A percentile compares a stretch with the other conserved stretches of the same genome.
Evolutionary conservation across 345 rosid species (phyloP).

Genomic region (Rhizophora mangle): DNA sequence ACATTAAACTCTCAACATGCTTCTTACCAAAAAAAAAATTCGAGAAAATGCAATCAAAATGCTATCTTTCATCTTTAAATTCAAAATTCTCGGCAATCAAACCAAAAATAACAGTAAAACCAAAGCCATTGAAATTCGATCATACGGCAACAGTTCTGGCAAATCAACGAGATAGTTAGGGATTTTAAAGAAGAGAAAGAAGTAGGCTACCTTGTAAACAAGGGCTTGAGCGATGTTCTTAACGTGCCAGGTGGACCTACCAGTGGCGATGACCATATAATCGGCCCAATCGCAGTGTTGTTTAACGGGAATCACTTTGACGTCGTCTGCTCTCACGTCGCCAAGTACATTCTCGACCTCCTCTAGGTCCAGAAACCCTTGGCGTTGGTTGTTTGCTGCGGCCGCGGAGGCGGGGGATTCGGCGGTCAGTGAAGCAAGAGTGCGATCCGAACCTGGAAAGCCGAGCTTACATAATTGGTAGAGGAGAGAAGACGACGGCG

Average conservation of each 20-base stretch:
- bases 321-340: slow-evolving; percentile 79
- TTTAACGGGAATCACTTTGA: slow-evolving; percentile 56
- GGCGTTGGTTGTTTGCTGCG: background rate
- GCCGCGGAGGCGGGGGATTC: slow-evolving; percentile 1
- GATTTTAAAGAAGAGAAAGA: background rate
- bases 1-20: no score
- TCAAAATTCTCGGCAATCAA: no score
- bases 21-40: no score
- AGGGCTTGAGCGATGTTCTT: slow-evolving; percentile 86
- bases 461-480: slow-evolving; percentile 33
- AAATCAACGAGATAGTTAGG: background rate
- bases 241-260: slow-evolving; percentile 87
- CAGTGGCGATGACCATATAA: slow-evolving; percentile 77
- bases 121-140: background rate
- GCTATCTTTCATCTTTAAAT: no score
- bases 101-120: no score
- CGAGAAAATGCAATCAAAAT: no score
- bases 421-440: slow-evolving; percentile 13
- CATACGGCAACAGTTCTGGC: background rate
- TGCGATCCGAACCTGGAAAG: slow-evolving; percentile 14
- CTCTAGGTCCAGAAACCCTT: slow-evolving; percentile 42
- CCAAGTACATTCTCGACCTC: slow-evolving; percentile 75
- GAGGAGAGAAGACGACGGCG: slow-evolving; percentile 6
- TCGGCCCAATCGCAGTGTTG: slow-evolving; percentile 65
- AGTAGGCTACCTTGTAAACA: slow-evolving; percentile 45